A percentile compares a stretch with the other conserved stretches of the same genome.
phyloP scores from a whole-genome alignment of 352 stramenopile species.

The Globisporangium solare region DNA sequence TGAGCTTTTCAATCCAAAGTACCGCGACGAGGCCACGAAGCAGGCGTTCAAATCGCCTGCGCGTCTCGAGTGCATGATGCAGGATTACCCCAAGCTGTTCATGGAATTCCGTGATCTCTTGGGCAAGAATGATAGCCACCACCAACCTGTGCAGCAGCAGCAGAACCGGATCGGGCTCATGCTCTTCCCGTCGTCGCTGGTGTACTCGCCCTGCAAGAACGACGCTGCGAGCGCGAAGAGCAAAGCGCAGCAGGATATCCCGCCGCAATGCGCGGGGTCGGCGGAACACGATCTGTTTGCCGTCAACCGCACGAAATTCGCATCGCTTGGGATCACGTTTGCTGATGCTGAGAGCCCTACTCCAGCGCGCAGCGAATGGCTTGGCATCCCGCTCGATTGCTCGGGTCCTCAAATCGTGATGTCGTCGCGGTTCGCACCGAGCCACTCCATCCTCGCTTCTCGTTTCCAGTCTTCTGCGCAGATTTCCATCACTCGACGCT shows the following conservation, averaged over 20 bases:
- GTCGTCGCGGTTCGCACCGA: constrained; percentile 30
- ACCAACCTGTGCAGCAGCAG: constrained; percentile 10
- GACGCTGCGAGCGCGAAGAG: constrained; percentile 44
- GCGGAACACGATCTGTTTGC: constrained; percentile 63
- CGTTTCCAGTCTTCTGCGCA: constrained; percentile 27
- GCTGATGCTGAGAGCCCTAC: not conserved
- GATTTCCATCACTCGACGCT: constrained; percentile 38
- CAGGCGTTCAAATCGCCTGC: constrained; percentile 58
- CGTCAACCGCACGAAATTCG: constrained; percentile 39
- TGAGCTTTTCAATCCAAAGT: constrained; percentile 76
- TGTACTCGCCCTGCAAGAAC: constrained; percentile 80
- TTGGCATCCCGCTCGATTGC: constrained; percentile 44
- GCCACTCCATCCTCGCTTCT: constrained; percentile 20
- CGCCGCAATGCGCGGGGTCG: constrained; percentile 58
- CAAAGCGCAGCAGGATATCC: constrained; percentile 48
- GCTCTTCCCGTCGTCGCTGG: constrained; percentile 46
- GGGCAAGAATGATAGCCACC: constrained; percentile 1
- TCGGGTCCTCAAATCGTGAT: constrained; percentile 45
- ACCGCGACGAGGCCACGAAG: constrained; percentile 20
- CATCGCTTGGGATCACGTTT: constrained; percentile 19
- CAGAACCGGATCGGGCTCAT: constrained; percentile 34
- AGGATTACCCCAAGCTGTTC: constrained; percentile 68
- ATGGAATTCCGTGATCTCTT: constrained; percentile 21
- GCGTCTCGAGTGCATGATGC: constrained; percentile 77
- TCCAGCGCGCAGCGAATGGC: constrained; percentile 20